Conservation (phyloP, 257 asterid genomes). For the Gynochthodes officinalis region DNA sequence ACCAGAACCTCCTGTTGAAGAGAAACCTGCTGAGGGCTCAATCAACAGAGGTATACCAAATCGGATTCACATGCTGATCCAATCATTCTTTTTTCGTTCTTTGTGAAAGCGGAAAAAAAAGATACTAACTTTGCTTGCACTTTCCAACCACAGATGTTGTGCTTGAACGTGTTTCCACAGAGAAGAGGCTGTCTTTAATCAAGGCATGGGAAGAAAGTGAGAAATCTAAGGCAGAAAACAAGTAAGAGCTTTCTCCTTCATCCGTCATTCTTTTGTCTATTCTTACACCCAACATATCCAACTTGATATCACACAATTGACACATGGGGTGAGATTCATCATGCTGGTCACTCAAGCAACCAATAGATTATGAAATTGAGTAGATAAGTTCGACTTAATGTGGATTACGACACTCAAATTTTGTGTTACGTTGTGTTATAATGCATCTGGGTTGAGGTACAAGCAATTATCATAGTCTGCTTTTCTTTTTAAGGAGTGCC, state of each 20-base stretch:
- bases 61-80: background rate
- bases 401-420: background rate
- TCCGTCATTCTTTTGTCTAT: conserved; percentile 2
- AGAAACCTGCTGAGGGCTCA: conserved; percentile 74
- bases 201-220: conserved; percentile 99
- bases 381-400: too few relatives aligned
- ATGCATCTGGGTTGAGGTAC: too few relatives aligned
- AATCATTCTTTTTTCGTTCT: background rate
- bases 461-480: too few relatives aligned
- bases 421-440: too few relatives aligned
- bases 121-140: conserved; percentile 11
- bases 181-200: conserved; percentile 72
- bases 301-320: too few relatives aligned
- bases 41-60: conserved; percentile 63
- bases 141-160: conserved; percentile 55
- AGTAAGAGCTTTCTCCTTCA: conserved; percentile 39
- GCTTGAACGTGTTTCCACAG: conserved; percentile 74
- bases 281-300: background rate
- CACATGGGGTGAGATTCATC: too few relatives aligned
- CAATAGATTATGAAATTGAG: too few relatives aligned
- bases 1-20: conserved; percentile 56
- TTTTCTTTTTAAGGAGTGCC: too few relatives aligned
- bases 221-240: conserved; percentile 84
- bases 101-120: background rate
- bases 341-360: too few relatives aligned